These are phyloP conservation scores for Flaveria floridana DNA, from an alignment of 140 eudicot species.

Conservation along the genomic window DNA sequence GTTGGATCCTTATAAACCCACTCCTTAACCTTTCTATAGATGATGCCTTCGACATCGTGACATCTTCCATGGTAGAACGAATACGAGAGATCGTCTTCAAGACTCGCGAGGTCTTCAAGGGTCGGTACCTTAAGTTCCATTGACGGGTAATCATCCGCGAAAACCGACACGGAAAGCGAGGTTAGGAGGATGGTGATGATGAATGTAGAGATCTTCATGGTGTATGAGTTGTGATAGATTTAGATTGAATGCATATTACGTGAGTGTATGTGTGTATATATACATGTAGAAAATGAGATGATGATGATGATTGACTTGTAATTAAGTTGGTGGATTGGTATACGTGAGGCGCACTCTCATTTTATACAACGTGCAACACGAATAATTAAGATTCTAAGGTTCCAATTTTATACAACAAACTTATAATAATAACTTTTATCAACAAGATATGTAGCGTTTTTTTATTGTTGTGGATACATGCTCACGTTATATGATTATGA, in stretches of 20 bases:
- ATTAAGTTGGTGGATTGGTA: constrained; percentile 29
- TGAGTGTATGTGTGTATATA: not conserved
- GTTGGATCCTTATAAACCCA: constrained; percentile 64
- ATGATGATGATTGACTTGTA: constrained; percentile 20
- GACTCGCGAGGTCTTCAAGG: constrained; percentile 26
- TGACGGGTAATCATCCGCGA: constrained; percentile 31
- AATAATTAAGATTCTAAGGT: constrained; percentile 29
- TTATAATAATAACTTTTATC: constrained; percentile 14
- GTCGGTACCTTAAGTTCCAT: constrained; percentile 36
- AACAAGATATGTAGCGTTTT: not conserved
- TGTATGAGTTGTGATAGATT: constrained; percentile 12
- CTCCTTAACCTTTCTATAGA: constrained; percentile 56
- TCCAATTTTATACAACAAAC: constrained; percentile 23
- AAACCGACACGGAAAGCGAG: constrained; percentile 24
- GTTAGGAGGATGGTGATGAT: constrained; percentile 16
- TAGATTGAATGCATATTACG: constrained; percentile 3
- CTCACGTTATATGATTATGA: not conserved
- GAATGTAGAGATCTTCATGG: constrained; percentile 32
- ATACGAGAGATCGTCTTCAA: constrained; percentile 50
- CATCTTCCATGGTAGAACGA: constrained; percentile 55
- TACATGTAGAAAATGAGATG: constrained; percentile 13
- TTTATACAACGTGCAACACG: constrained; percentile 32
- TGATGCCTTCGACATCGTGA: constrained; percentile 56
- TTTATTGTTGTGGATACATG: not conserved
- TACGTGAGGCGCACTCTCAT: constrained; percentile 43